Percentiles rank a stretch among this genome's conserved stretches.
These are phyloP conservation scores for Saturnispora halmiae DNA, from an alignment of 805 yeast genomes.

Conservation along the genomic window DNA sequence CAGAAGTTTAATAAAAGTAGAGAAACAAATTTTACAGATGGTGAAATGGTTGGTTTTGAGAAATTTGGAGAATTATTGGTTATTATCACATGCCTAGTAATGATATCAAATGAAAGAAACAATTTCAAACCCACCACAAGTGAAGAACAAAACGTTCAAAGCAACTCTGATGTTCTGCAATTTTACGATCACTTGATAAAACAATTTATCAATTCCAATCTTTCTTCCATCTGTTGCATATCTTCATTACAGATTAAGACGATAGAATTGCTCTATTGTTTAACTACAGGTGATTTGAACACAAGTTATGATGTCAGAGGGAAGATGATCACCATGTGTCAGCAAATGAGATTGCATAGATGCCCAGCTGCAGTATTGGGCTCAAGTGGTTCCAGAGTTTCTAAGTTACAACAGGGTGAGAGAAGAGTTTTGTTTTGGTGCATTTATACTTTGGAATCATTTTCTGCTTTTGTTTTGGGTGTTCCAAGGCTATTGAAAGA, in stretches of 20 bases:
- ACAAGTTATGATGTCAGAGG: constrained; percentile 73
- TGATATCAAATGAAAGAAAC: constrained; percentile 32
- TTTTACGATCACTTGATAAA: constrained; percentile 55
- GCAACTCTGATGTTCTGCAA: constrained; percentile 30
- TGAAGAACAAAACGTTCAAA: constrained; percentile 10
- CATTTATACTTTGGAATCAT: constrained; percentile 65
- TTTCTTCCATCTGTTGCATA: constrained; percentile 51
- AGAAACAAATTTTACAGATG: constrained; percentile 36
- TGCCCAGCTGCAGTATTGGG: constrained; percentile 78
- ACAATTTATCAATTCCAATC: constrained; percentile 52
- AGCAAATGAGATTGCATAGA: constrained; percentile 73
- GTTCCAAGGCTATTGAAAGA: constrained; percentile 76
- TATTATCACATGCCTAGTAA: constrained; percentile 43
- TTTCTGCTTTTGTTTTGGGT: constrained; percentile 67
- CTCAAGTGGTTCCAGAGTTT: constrained; percentile 54
- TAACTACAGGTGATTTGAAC: constrained; percentile 63
- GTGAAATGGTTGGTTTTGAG: constrained; percentile 37
- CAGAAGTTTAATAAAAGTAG: constrained; percentile 36
- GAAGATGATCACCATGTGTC: constrained; percentile 70
- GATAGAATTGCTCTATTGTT: constrained; percentile 59
- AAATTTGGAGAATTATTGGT: constrained; percentile 48
- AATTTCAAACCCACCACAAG: constrained; percentile 11
- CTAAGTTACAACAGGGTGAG: constrained; percentile 69
- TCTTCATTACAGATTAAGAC: constrained; percentile 63
- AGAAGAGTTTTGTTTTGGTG: constrained; percentile 82